A percentile compares a stretch with the other conserved stretches of the same genome.
Evolutionary conservation across 306 rosid genomes (phyloP).

Genomic region (Canavalia gladiata): DNA sequence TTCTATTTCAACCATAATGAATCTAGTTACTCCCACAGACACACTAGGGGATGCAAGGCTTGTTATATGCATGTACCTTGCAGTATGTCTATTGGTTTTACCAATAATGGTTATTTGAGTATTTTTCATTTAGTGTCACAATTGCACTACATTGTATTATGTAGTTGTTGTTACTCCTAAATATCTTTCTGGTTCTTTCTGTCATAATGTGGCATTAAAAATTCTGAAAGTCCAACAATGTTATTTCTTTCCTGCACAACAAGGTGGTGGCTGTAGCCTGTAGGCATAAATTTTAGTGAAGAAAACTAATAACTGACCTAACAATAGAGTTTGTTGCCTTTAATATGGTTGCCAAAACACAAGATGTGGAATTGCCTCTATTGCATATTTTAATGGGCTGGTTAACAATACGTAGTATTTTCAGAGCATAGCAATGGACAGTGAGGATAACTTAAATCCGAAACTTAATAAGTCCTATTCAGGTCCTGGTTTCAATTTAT

Average conservation of each 20-base stretch:
- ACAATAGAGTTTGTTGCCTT: background rate
- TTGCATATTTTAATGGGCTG: background rate
- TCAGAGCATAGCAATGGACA: background rate
- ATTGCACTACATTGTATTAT: background rate
- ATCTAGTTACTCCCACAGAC: background rate
- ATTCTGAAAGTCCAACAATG: slow-evolving; percentile 24
- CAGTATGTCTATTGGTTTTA: slow-evolving; percentile 3
- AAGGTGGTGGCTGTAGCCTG: background rate
- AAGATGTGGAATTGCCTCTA: background rate
- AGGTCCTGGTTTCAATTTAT: slow-evolving; percentile 27
- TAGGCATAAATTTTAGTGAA: background rate
- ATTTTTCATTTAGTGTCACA: background rate
- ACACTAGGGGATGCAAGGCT: background rate
- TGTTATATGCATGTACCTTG: background rate
- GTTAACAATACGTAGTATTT: background rate
- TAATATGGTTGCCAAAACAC: background rate
- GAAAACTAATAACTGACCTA: slow-evolving; percentile 6
- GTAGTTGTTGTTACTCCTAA: slow-evolving; percentile 3
- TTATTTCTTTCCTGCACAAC: slow-evolving; percentile 8
- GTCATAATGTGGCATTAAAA: background rate
- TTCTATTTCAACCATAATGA: background rate
- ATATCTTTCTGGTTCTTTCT: background rate
- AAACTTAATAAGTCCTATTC: background rate
- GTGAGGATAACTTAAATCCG: background rate
- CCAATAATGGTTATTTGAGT: background rate